Conservation (phyloP, 805 yeast genomes). For the Ogataea wickerhamii region DNA sequence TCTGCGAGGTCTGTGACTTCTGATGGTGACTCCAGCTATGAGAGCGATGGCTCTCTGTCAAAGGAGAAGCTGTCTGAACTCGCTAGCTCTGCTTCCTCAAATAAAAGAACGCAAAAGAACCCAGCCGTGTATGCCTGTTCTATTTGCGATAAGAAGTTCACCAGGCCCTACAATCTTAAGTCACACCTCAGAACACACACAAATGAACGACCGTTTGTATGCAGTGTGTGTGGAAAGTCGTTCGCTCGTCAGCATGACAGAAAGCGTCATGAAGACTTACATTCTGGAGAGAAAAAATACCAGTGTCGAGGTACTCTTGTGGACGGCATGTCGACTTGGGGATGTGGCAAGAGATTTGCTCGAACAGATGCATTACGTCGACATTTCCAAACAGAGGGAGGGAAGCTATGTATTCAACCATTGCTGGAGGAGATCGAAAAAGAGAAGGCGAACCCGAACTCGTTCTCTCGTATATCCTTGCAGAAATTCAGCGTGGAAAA, state of each 20-base stretch:
- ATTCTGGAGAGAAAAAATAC: slow-evolving; percentile 70
- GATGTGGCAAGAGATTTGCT: slow-evolving; percentile 77
- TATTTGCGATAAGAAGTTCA: slow-evolving; percentile 80
- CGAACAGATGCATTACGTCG: slow-evolving; percentile 76
- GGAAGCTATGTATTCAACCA: slow-evolving; percentile 67
- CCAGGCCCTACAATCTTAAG: slow-evolving; percentile 88
- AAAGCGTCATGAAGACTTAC: slow-evolving; percentile 72
- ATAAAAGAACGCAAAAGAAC: slow-evolving; percentile 61
- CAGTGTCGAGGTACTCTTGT: slow-evolving; percentile 65
- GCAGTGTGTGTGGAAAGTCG: slow-evolving; percentile 73
- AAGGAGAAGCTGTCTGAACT: slow-evolving; percentile 62
- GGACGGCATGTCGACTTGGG: slow-evolving; percentile 59
- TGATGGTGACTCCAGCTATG: slow-evolving; percentile 31
- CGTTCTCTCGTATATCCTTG: slow-evolving; percentile 1
- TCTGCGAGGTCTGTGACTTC: slow-evolving; percentile 22
- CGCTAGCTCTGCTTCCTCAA: slow-evolving; percentile 49
- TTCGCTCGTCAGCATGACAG: slow-evolving; percentile 79
- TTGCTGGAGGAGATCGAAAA: slow-evolving; percentile 53
- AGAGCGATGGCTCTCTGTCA: slow-evolving; percentile 29
- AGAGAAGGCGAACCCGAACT: slow-evolving; percentile 13
- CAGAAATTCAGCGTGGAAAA: slow-evolving; percentile 16
- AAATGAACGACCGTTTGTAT: slow-evolving; percentile 73
- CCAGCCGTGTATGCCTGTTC: slow-evolving; percentile 77
- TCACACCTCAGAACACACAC: slow-evolving; percentile 91
- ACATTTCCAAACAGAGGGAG: slow-evolving; percentile 78